phyloP scores from a whole-genome alignment of 306 rosid species.

The Arachis hypogaea region DNA sequence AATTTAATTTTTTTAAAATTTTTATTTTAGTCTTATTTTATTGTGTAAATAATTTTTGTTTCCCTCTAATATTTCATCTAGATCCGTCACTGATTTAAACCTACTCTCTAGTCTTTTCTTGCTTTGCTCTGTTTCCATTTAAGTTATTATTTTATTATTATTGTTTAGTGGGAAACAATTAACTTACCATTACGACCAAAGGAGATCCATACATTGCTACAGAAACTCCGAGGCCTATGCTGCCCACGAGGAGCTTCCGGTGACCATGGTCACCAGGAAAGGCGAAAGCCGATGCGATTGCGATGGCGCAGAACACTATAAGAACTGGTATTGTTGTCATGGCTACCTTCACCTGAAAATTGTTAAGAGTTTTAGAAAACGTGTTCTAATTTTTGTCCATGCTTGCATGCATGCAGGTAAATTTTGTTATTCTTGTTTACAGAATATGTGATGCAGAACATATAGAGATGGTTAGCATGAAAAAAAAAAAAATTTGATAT shows the following conservation, averaged over 20 bases:
- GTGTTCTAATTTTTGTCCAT: neutral
- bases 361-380: neutral
- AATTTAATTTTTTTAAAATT: too few species aligned
- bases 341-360: constrained; percentile 59
- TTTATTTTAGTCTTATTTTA: too few species aligned
- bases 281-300: constrained; percentile 52
- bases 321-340: constrained; percentile 44
- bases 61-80: too few species aligned
- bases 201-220: constrained; percentile 77
- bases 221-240: constrained; percentile 59
- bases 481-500: neutral
- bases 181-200: constrained; percentile 74
- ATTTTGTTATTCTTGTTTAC: neutral
- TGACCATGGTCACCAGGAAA: constrained; percentile 55
- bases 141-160: neutral
- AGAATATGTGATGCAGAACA: constrained; percentile 23
- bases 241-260: constrained; percentile 72
- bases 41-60: too few species aligned
- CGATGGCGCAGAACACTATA: constrained; percentile 45
- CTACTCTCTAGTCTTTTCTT: constrained; percentile 6
- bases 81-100: neutral
- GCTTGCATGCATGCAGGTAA: neutral
- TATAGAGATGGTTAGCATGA: neutral
- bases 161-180: constrained; percentile 1
- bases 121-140: constrained; percentile 20